Base-by-base conservation (phyloP, 179 eudicot genomes). In the Beta lomatogona region DNA sequence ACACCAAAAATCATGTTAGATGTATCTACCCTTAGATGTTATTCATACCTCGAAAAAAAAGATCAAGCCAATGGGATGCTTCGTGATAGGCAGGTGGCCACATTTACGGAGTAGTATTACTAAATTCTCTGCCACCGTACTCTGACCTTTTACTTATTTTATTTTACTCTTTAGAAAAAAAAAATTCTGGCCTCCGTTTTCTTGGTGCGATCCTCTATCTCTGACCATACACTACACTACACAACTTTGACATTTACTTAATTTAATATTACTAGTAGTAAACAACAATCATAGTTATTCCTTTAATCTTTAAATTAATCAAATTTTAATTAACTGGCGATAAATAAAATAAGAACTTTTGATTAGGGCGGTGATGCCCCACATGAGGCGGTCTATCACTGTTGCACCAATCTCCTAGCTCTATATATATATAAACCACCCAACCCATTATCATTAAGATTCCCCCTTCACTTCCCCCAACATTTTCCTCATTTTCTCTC, bases 321-420 rank as follows among this genome's bases (percentile, higher is more conserved):
- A 45, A 64, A 77, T 3, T 28, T 21, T 15, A 63, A 60, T 16
- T 9, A 76, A 41, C 59, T 25, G 11, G 31, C 31, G 1, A 28
- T 31, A 41, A 44, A 16, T 22, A 61, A 80, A 80, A 75, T 18
- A 73, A 73, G 19, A 44, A 22, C 46, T 55, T 21, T 28, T 12
- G 18, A 55, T 22, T 28, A 28, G 84, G 87, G 76, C 87, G 87
- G 84, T 81, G 82, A 66, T 19, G 73, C 44, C 77, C 86, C 82
- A 81, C 82, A 85, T 74, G 80, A 59, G 74, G 63, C 77, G 83
- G 78, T 83, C 67, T 19, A 4, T 15, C 71, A 57, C 75, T 65
- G 9, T 73, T 82, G 64, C 76, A 52, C 58, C 73, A 81, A 76
- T 57, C 75, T 75, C 53, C n/a, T 61, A 28, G 13, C 14, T 65